Conservation (phyloP, 371 early-diverging fungal species). For the Mucor saturninus region DNA sequence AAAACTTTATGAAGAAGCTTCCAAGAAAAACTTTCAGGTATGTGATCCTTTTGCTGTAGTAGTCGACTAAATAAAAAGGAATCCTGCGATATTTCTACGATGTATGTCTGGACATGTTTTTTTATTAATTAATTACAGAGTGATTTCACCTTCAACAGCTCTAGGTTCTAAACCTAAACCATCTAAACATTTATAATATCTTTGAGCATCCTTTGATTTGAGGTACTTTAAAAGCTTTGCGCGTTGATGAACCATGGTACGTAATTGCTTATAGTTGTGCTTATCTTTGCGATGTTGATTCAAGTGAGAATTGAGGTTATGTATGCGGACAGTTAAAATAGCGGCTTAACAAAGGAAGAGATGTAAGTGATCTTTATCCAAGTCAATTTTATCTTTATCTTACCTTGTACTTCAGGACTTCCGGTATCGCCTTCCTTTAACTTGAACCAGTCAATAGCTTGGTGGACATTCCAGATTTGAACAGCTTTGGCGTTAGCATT, state of each 20-base stretch:
- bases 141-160: constrained; percentile 75
- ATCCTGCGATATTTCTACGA: too few species aligned
- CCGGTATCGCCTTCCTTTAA: constrained; percentile 85
- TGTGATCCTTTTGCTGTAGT: too few species aligned
- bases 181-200: constrained; percentile 75
- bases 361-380: too few species aligned
- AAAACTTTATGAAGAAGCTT: too few species aligned
- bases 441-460: constrained; percentile 81
- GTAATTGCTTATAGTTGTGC: constrained; percentile 83
- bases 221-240: constrained; percentile 89
- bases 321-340: constrained; percentile 88
- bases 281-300: constrained; percentile 82
- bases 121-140: constrained; percentile 39
- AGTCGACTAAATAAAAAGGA: too few species aligned
- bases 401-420: constrained; percentile 94
- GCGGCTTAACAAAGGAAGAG: constrained; percentile 66
- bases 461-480: constrained; percentile 74
- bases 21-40: too few species aligned
- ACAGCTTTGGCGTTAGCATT: constrained; percentile 81
- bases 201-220: constrained; percentile 70
- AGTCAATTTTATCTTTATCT: neutral
- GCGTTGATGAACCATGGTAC: constrained; percentile 80
- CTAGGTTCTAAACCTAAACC: constrained; percentile 73
- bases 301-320: constrained; percentile 83
- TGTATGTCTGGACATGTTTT: neutral